A percentile compares a stretch with the other conserved stretches of the same genome.
Evolutionary conservation across 73 alveolate genomes (phyloP).

Genomic region (Blepharisma stoltei): DNA sequence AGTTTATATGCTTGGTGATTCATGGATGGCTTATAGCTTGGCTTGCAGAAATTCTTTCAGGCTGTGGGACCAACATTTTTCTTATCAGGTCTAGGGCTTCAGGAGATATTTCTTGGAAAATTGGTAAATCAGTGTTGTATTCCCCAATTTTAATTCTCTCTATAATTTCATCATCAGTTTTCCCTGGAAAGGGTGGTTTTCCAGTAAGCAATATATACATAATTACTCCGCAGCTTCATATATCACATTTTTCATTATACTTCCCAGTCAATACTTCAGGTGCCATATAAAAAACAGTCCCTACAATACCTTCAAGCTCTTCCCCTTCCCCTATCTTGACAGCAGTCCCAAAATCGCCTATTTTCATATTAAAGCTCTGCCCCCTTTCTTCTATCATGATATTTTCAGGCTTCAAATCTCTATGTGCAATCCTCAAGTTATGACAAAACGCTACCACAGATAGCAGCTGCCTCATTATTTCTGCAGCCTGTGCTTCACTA

Average conservation of each 20-base stretch:
- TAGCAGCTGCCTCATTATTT: constrained; percentile 61
- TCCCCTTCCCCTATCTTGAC: background rate
- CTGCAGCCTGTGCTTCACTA: constrained; percentile 63
- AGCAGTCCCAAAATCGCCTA: constrained; percentile 79
- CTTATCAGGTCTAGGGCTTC: constrained; percentile 61
- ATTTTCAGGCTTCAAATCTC: constrained; percentile 86
- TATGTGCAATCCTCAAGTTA: constrained; percentile 63
- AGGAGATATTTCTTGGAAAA: constrained; percentile 51
- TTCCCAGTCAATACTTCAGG: constrained; percentile 74
- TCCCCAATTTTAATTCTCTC: constrained; percentile 20
- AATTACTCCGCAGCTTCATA: constrained; percentile 84
- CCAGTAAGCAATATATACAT: constrained; percentile 77
- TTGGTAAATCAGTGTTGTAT: background rate
- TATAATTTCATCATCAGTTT: constrained; percentile 49
- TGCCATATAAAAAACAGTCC: constrained; percentile 78
- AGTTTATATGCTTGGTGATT: background rate
- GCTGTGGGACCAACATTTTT: constrained; percentile 43
- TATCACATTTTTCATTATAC: constrained; percentile 72
- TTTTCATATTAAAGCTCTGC: constrained; percentile 47
- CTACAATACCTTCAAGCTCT: constrained; percentile 30
- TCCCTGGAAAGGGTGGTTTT: constrained; percentile 79
- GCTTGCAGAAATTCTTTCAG: constrained; percentile 49
- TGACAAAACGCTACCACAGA: constrained; percentile 72
- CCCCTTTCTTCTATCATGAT: constrained; percentile 55
- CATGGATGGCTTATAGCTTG: constrained; percentile 61